phyloP scores from a whole-genome alignment of 176 grass and related monocot species.

The Lolium perenne region DNA sequence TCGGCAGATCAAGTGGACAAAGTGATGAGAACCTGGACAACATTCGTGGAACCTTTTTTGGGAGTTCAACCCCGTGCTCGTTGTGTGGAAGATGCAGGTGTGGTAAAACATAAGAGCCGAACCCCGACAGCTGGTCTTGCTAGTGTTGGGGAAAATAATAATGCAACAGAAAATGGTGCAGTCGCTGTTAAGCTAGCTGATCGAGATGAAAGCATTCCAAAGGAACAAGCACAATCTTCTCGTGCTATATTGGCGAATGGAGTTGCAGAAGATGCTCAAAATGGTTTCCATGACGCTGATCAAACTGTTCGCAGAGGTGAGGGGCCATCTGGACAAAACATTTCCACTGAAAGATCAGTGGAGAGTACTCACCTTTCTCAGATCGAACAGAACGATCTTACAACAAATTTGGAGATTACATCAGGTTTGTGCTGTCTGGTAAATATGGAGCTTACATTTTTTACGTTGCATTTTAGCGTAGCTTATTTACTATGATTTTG shows the following conservation, averaged over 20 bases:
- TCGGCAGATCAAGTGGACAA: conserved; percentile 60
- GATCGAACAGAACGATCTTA: conserved; percentile 47
- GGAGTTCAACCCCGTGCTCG: conserved; percentile 50
- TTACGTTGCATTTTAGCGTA: neutral
- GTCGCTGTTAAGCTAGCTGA: conserved; percentile 28
- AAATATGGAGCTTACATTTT: neutral
- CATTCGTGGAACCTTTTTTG: conserved; percentile 70
- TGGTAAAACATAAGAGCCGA: conserved; percentile 43
- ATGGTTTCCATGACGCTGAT: conserved; percentile 39
- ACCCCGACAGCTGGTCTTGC: conserved; percentile 30
- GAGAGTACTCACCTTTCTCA: conserved; percentile 30
- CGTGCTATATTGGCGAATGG: conserved; percentile 31
- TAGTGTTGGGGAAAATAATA: conserved; percentile 53
- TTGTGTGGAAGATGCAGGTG: conserved; percentile 49
- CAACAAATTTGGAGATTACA: conserved; percentile 43
- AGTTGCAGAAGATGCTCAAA: conserved; percentile 42
- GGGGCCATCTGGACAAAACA: conserved; percentile 43
- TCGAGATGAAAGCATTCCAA: conserved; percentile 33
- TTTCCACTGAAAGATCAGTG: conserved; percentile 35
- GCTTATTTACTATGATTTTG: conserved; percentile 25
- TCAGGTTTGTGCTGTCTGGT: conserved; percentile 45
- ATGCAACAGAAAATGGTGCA: conserved; percentile 40
- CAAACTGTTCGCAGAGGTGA: conserved; percentile 36
- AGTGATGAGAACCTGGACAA: conserved; percentile 64
- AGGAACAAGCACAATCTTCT: conserved; percentile 29